These are phyloP conservation scores for Pyrus bretschneideri DNA, from an alignment of 306 rosid species.

Conservation along the genomic window DNA sequence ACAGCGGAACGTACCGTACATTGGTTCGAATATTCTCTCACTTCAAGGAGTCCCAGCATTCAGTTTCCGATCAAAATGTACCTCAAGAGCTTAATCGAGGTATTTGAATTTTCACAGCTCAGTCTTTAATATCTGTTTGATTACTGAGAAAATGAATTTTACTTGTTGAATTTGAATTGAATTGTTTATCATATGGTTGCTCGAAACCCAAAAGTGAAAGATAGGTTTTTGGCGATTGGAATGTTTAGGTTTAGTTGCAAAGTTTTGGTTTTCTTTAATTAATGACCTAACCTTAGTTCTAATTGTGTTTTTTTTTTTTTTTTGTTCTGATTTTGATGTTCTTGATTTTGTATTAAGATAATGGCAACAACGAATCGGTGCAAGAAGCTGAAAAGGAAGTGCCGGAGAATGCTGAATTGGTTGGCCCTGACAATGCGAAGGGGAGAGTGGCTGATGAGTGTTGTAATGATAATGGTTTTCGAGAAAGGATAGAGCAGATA, in stretches of 20 bases:
- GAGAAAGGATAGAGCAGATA: conserved; percentile 11
- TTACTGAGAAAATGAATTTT: not conserved
- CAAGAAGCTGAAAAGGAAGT: not conserved
- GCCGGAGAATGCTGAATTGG: conserved; percentile 1
- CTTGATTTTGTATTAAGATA: not conserved
- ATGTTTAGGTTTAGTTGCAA: not conserved
- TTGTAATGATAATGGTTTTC: not conserved
- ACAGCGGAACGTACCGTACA: not conserved
- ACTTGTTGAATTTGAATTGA: not conserved
- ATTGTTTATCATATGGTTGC: not conserved
- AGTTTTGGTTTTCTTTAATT: not conserved
- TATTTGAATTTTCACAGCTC: not conserved
- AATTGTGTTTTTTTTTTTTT: not conserved
- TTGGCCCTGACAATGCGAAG: not conserved
- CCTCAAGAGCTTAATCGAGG: not conserved
- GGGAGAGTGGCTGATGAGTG: not conserved
- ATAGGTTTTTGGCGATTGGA: not conserved
- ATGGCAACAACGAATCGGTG: conserved; percentile 1
- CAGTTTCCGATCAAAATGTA: not conserved
- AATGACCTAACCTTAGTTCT: not conserved
- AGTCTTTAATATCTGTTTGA: not conserved
- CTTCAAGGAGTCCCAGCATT: not conserved
- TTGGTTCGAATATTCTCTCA: not conserved
- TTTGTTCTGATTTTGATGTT: not conserved
- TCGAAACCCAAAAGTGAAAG: not conserved